Evolutionary conservation across 208 protist species (phyloP), one percentile per base, ranked within the genome.

Genomic region (Wallacemonas sp.): DNA sequence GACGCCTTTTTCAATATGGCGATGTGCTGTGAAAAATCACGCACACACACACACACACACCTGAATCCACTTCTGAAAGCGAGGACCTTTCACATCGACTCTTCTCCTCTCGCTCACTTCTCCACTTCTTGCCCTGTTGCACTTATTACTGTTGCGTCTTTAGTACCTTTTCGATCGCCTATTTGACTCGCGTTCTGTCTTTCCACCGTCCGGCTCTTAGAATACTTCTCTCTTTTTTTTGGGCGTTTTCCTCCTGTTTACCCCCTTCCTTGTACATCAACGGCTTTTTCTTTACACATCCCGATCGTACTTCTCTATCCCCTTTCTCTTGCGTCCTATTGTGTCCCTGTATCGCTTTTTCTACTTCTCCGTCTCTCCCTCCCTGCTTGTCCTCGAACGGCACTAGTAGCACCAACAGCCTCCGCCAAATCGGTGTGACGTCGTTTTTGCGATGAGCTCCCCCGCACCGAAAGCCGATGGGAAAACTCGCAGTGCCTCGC

Each of bases 281-380:
- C 28, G 0, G 17, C 49, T 66, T 55, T 54, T 56, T 51, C 14
- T 66, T 66, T 66, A n/a, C n/a, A n/a, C n/a, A n/a, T n/a, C n/a
- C n/a, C n/a, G n/a, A n/a, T n/a, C n/a, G n/a, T n/a, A n/a, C n/a
- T n/a, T n/a, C n/a, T n/a, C n/a, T n/a, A n/a, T n/a, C n/a, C n/a
- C n/a, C n/a, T n/a, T n/a, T n/a, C n/a, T n/a, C n/a, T n/a, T n/a
- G n/a, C n/a, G n/a, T n/a, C n/a, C n/a, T n/a, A n/a, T n/a, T n/a
- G n/a, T n/a, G n/a, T n/a, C n/a, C n/a, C n/a, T 47, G n/a, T n/a
- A 0, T 24, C 22, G n/a, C 15, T 26, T 26, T 39, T 45, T 53
- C 21, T 22, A 2, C 15, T 55, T 53, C n/a, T n/a, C n/a, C n/a
- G n/a, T n/a, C n/a, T 63, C 6, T 58, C 42, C 44, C n/a, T 55